Percentiles rank a stretch among this genome's conserved stretches.
phyloP scores from a whole-genome alignment of 768 basidiomycete species.

The Pholiota conissans region DNA sequence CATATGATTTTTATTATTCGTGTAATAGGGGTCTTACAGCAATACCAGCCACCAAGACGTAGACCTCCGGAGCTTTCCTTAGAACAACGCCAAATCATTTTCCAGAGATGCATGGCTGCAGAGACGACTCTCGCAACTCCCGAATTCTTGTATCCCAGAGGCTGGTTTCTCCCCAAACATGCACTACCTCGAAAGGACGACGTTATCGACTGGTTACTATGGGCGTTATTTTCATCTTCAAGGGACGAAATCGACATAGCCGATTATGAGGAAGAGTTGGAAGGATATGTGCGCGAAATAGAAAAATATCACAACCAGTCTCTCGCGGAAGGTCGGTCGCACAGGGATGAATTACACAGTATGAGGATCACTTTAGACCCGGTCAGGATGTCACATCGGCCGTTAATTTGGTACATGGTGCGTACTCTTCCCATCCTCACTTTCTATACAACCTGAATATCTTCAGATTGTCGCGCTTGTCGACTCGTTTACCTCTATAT shows the following conservation, averaged over 20 bases:
- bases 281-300: conserved; percentile 41
- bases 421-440: conserved; percentile 21
- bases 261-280: conserved; percentile 52
- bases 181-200: conserved; percentile 40
- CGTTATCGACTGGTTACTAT: conserved; percentile 60
- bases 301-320: conserved; percentile 40
- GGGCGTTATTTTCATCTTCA: conserved; percentile 56
- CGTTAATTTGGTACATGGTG: conserved; percentile 66
- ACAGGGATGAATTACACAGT: conserved; percentile 29
- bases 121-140: conserved; percentile 12
- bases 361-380: conserved; percentile 60
- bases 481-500: conserved; percentile 44
- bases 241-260: conserved; percentile 23
- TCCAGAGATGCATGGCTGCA: conserved; percentile 43
- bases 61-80: conserved; percentile 36
- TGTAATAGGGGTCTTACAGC: not conserved
- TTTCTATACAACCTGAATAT: not conserved
- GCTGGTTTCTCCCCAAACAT: conserved; percentile 51
- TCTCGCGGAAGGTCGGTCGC: conserved; percentile 40
- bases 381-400: conserved; percentile 54
- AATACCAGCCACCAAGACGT: conserved; percentile 31
- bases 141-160: conserved; percentile 36
- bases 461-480: conserved; percentile 52
- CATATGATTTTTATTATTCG: not conserved
- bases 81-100: conserved; percentile 44